Conservation (phyloP, 129 eudicot species). For the Saposhnikovia divaricata region DNA sequence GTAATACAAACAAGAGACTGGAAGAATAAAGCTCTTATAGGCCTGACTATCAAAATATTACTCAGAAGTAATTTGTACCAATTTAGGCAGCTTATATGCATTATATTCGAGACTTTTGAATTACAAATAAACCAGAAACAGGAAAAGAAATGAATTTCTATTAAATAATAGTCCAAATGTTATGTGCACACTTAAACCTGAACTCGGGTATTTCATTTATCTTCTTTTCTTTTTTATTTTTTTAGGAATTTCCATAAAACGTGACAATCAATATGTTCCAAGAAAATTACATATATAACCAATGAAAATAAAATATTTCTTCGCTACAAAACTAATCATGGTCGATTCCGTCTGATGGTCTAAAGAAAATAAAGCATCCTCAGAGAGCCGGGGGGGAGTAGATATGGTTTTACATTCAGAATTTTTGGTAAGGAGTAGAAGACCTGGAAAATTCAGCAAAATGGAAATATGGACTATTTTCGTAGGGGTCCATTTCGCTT, state of each 20-base stretch:
- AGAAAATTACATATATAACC: not conserved
- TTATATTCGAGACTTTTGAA: not conserved
- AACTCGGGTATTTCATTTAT: not conserved
- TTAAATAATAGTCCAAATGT: not conserved
- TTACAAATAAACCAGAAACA: not conserved
- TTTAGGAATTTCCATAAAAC: not conserved
- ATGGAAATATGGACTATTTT: not conserved
- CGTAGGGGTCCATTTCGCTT: no score
- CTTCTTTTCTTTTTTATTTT: not conserved
- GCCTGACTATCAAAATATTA: not conserved
- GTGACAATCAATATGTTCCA: not conserved
- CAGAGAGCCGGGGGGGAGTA: no score
- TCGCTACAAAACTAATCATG: not conserved
- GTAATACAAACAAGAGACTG: slow-evolving; percentile 20
- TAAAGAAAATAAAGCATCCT: no score
- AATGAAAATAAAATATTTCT: not conserved
- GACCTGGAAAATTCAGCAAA: not conserved
- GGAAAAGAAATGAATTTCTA: not conserved
- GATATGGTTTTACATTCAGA: no score
- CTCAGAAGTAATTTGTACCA: not conserved
- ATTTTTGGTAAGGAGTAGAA: no score
- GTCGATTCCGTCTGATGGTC: not conserved
- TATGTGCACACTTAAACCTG: not conserved
- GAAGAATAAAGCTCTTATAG: not conserved
- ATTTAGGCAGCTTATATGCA: not conserved